A percentile compares a stretch with the other conserved stretches of the same genome.
phyloP scores from a whole-genome alignment of 2,329 filamentous ascomycete species.

The Ceratocystis smalleyi region DNA sequence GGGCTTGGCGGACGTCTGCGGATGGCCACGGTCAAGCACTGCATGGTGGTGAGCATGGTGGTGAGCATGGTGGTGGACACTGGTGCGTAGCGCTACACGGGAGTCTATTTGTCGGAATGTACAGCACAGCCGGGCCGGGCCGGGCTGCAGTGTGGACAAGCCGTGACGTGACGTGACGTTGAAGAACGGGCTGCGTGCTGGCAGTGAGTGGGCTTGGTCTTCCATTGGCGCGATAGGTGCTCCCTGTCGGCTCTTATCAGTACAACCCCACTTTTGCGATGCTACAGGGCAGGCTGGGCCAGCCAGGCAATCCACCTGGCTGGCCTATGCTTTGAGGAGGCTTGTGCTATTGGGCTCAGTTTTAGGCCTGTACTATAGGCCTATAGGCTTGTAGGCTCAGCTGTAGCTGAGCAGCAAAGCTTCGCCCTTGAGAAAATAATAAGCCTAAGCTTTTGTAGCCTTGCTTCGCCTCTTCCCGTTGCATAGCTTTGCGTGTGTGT shows the following conservation, averaged over 20 bases:
- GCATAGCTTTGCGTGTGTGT: neutral
- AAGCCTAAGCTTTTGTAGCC: constrained; percentile 1
- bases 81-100: too few relatives aligned
- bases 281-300: neutral
- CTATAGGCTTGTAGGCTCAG: neutral
- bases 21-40: too few relatives aligned
- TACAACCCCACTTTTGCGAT: constrained; percentile 10
- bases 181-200: too few relatives aligned
- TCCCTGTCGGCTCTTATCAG: neutral
- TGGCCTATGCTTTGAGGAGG: too few relatives aligned
- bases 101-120: too few relatives aligned
- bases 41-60: too few relatives aligned
- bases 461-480: constrained; percentile 2
- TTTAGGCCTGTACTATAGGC: too few relatives aligned
- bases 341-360: neutral
- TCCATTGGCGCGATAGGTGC: constrained; percentile 1
- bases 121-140: neutral
- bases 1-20: too few relatives aligned
- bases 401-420: constrained; percentile 1
- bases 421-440: neutral
- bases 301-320: neutral
- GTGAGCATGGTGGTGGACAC: too few relatives aligned
- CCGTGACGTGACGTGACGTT: neutral
- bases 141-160: neutral
- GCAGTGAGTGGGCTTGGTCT: neutral